These are phyloP conservation scores for Chaetomiaceae sp. DNA, from an alignment of 2,329 filamentous ascomycete genomes.

Conservation along the genomic window DNA sequence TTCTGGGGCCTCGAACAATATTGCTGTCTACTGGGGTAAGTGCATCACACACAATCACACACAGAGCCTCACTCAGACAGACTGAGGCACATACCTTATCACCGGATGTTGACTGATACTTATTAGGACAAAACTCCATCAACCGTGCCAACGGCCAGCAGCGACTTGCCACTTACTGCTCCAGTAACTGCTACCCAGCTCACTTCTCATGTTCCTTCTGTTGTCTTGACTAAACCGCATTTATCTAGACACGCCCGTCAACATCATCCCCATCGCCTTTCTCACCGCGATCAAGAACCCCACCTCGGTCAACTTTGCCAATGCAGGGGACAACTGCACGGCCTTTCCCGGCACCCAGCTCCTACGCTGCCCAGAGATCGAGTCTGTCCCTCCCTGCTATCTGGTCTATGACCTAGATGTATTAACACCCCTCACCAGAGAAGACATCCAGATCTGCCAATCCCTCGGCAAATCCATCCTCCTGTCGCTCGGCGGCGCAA, in stretches of 20 bases:
- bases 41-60: background rate
- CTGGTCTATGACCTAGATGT: no score
- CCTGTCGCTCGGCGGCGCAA: slow-evolving; percentile 67
- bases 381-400: slow-evolving; percentile 42
- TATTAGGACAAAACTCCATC: slow-evolving; percentile 61
- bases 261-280: slow-evolving; percentile 64
- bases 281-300: slow-evolving; percentile 52
- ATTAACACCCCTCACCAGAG: slow-evolving; percentile 27
- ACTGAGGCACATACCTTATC: no score
- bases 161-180: slow-evolving; percentile 55
- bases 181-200: slow-evolving; percentile 38
- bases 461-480: slow-evolving; percentile 62
- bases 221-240: no score
- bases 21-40: slow-evolving; percentile 65
- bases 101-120: no score
- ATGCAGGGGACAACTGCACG: slow-evolving; percentile 57
- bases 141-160: slow-evolving; percentile 50
- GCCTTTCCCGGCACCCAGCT: slow-evolving; percentile 54
- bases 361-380: slow-evolving; percentile 60
- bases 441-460: slow-evolving; percentile 59
- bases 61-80: slow-evolving; percentile 3
- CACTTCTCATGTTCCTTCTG: no score
- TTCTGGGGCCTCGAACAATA: slow-evolving; percentile 44
- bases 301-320: slow-evolving; percentile 60
- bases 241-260: slow-evolving; percentile 18